Base-by-base conservation (phyloP, 352 stramenopile genomes). In the Phytophthora sojae region DNA sequence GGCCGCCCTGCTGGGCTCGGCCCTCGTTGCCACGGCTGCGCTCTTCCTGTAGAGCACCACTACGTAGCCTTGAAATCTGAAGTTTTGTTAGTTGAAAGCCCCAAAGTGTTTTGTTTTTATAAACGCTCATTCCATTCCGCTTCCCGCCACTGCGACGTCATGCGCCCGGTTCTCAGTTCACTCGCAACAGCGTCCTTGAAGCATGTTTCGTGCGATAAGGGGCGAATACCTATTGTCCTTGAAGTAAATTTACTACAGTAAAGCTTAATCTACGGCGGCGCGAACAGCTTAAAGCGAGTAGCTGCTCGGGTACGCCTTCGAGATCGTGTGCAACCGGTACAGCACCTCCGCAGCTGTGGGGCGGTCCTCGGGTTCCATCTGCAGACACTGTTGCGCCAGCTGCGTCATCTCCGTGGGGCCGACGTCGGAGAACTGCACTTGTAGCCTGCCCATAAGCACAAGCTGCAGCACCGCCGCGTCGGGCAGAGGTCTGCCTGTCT, bases 311-410 rank as follows among this genome's bases (percentile, higher is more conserved):
- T 77, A 56, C 53, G 70, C 23, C 59, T 68, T 64, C 67, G 68
- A 74, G 29, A 86, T 81, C 54, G 74, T 75, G 39, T 88, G 75
- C 47, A 91, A 64, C 37, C 67, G 56, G 53, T 89, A 90, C 6
- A 83, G 77, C 53, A 89, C 74, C 51, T 87, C 67, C 0, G 76
- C 72, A 11, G 84, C 81, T n/a, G 80, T 85, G 32, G 80, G 84
- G 9, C 82, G 83, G 45, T 82, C 59, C 44, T 73, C 26, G 2
- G 82, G 80, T 6, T 92, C 77, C 21, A 88, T 60, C 12, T 82
- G 58, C 25, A 90, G 55, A 58, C 84, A 92, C n/a, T 71, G 59
- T 7, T 76, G 62, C 1, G 82, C 81, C 11, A 90, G 63, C 42
- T 85, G 57, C 11, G 80, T 63, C 50, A 92, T 81, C 53, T 65